Base-by-base conservation (phyloP, 345 rosid genomes). In the Eutrema heterophyllum region DNA sequence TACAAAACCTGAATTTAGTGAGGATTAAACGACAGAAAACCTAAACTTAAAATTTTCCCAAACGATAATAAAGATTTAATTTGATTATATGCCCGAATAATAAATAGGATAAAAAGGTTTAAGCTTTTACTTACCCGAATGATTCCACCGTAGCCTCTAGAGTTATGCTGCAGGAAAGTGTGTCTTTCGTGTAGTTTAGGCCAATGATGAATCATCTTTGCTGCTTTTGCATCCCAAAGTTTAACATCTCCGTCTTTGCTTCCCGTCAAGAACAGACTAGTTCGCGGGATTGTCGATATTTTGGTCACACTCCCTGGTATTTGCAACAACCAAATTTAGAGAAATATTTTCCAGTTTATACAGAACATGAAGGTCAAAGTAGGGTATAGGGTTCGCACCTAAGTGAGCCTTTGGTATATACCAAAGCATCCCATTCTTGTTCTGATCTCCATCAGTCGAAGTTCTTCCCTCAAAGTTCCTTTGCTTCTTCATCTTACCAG, bases 211-310 rank as follows among this genome's bases (percentile, higher is more conserved):
- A 91, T 82, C 71, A 93, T 56, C 75, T 79, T 84, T 45, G 96
- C 89, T 59, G 84, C 86, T 77, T 90, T 90, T 29, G 97, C 97
- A 78, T 93, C 98, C 98, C 98, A 93, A 38, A 93, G 97, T 80
- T 89, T 93, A 26, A 93, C 86, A n/a, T 93, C 97, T 73, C 98
- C 98, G 73, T 93, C 98, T 81, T 93, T 93, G 82, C 98, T 89
- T 81, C 97, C 98, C 0, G 96, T 93, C 73, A 90, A 80, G 84
- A 91, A 93, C 86, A 93, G 83, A 72, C 98, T 90, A 46, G 96
- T 93, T 51, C 79, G 75, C 10, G 98, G 92, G 71, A 93, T 83
- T 32, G 87, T 84, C 6, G 86, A 80, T 81, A 93, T 86, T 78
- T 87, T 93, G 39, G 97, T 89, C 70, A 93, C 89, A 79, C 89